Evolutionary conservation across 2,329 filamentous ascomycete genomes (phyloP).

Genomic region (Diplodia mutila): DNA sequence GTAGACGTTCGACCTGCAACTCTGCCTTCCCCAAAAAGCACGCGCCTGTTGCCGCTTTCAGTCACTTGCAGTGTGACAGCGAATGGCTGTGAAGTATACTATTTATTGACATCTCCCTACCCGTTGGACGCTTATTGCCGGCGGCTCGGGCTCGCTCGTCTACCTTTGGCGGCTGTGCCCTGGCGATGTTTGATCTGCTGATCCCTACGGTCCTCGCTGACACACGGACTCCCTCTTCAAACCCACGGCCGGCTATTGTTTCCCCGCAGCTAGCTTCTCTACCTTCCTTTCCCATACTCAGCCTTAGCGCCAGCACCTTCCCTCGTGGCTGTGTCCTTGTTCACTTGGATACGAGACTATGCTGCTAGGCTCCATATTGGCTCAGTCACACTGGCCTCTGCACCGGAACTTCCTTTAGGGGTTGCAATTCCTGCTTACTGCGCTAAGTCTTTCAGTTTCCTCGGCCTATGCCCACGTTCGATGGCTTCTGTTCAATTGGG

Average conservation of each 20-base stretch:
- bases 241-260: background rate
- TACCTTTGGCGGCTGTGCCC: background rate
- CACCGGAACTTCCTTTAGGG: background rate
- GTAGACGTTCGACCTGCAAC: constrained; percentile 9
- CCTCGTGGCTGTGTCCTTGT: background rate
- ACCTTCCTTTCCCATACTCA: background rate
- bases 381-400: background rate
- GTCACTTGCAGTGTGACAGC: background rate
- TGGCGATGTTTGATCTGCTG: background rate
- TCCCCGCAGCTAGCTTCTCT: background rate
- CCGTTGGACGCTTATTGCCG: background rate
- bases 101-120: background rate
- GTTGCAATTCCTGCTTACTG: background rate
- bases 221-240: background rate
- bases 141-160: too few relatives aligned
- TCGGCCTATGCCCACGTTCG: background rate
- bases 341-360: background rate
- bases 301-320: background rate
- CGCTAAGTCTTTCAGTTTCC: background rate
- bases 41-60: background rate
- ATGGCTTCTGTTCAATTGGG: background rate
- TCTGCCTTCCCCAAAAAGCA: background rate
- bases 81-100: background rate
- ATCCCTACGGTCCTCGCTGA: background rate
- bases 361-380: background rate